phyloP scores from a whole-genome alignment of 768 basidiomycete genomes.

The Amanita exitialis region DNA sequence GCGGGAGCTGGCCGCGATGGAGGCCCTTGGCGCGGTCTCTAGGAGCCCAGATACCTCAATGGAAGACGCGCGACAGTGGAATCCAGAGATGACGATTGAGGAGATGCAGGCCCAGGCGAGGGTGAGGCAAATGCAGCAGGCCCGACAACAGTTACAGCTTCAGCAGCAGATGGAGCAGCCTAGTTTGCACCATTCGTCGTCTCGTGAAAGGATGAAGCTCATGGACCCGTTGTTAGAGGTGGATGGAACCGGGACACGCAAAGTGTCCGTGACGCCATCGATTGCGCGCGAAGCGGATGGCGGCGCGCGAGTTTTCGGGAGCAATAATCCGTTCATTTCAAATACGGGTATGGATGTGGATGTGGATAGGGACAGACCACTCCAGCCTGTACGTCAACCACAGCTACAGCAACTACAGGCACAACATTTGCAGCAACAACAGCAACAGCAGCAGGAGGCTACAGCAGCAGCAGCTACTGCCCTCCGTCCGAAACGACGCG shows the following conservation, averaged over 20 bases:
- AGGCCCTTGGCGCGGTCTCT: constrained; percentile 9
- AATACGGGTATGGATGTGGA: neutral
- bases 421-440: neutral
- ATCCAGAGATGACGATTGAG: constrained; percentile 4
- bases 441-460: constrained; percentile 7
- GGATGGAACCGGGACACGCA: constrained; percentile 50
- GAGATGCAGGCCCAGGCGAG: constrained; percentile 23
- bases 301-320: neutral
- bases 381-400: too few relatives aligned
- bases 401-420: too few relatives aligned
- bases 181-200: constrained; percentile 10
- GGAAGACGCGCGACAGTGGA: constrained; percentile 1
- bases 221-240: constrained; percentile 30
- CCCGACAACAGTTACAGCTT: constrained; percentile 16
- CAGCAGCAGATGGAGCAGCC: constrained; percentile 21
- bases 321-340: neutral
- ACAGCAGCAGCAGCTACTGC: constrained; percentile 19
- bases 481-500: constrained; percentile 24
- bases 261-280: constrained; percentile 69
- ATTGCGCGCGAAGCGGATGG: constrained; percentile 51
- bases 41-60: neutral
- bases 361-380: neutral
- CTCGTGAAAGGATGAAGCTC: constrained; percentile 12
- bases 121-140: constrained; percentile 22
- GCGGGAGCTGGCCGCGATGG: constrained; percentile 13